Percentiles rank a stretch among this genome's conserved stretches.
These are phyloP conservation scores for Trichocladium antarcticum DNA, from an alignment of 495 filamentous ascomycete genomes.

Conservation along the genomic window DNA sequence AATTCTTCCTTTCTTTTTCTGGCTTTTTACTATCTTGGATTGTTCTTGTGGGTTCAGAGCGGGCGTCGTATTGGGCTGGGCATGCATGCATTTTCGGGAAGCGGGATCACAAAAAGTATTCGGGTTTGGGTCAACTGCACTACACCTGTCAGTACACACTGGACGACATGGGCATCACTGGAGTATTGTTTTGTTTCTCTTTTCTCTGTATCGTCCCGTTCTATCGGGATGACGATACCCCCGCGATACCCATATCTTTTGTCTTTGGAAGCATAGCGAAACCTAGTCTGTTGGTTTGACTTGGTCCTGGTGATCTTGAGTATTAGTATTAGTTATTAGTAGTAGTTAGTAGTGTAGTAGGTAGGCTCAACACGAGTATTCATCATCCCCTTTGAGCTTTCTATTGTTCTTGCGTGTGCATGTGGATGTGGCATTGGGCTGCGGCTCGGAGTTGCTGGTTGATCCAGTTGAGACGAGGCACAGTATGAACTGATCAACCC, in stretches of 20 bases:
- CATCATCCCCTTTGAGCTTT: neutral
- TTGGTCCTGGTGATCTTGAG: neutral
- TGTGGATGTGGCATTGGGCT: too few species aligned
- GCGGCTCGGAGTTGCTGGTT: too few species aligned
- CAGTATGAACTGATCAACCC: too few species aligned
- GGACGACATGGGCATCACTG: neutral
- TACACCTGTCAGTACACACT: neutral
- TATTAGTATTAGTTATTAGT: neutral
- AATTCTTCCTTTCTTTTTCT: too few species aligned
- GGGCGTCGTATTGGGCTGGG: neutral
- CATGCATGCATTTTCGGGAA: neutral
- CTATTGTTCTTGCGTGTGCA: neutral
- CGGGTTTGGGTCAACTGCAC: neutral
- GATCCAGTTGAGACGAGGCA: too few species aligned
- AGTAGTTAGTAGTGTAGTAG: slow-evolving; percentile 1
- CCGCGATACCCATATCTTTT: slow-evolving; percentile 3
- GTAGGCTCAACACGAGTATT: neutral
- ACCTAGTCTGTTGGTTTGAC: neutral
- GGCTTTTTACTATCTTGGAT: too few species aligned
- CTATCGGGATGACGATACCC: neutral
- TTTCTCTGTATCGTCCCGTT: neutral
- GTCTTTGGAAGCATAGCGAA: neutral
- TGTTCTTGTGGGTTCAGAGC: too few species aligned
- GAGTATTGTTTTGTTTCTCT: neutral
- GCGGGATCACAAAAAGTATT: neutral